Percentiles rank a stretch among this genome's conserved stretches.
phyloP scores from a whole-genome alignment of 768 basidiomycete genomes.

The Omphalotus guepiniiformis region DNA sequence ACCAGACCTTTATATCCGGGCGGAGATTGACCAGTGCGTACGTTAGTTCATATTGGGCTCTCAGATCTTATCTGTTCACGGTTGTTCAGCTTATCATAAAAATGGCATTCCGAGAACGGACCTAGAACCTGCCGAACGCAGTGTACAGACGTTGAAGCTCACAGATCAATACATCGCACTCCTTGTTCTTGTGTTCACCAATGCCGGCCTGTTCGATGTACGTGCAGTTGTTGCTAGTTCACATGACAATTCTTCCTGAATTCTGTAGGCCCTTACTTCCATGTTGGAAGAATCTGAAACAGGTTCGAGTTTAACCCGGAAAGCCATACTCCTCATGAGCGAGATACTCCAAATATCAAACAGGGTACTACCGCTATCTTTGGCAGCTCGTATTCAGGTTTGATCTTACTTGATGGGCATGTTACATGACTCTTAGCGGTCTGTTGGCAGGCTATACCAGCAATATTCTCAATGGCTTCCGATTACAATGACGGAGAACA shows the following conservation, averaged over 20 bases:
- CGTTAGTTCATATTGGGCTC: background rate
- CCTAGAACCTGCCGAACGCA: slow-evolving; percentile 40
- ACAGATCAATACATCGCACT: slow-evolving; percentile 93
- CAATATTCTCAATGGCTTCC: slow-evolving; percentile 80
- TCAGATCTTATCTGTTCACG: background rate
- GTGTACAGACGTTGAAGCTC: slow-evolving; percentile 61
- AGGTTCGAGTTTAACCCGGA: slow-evolving; percentile 73
- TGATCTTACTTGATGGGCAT: background rate
- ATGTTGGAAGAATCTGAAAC: slow-evolving; percentile 81
- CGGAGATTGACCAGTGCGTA: slow-evolving; percentile 78
- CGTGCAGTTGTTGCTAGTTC: no score
- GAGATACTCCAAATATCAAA: slow-evolving; percentile 89
- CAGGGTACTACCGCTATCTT: slow-evolving; percentile 72
- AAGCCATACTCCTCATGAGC: slow-evolving; percentile 87
- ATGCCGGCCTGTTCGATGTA: slow-evolving; percentile 88
- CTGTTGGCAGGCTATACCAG: slow-evolving; percentile 66
- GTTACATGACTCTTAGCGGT: slow-evolving; percentile 3
- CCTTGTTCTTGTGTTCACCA: slow-evolving; percentile 76
- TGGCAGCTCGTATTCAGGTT: slow-evolving; percentile 86
- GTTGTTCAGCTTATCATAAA: slow-evolving; percentile 60
- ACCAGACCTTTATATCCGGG: slow-evolving; percentile 87
- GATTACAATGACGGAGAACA: slow-evolving; percentile 75
- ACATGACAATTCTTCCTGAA: slow-evolving; percentile 10
- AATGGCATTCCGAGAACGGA: slow-evolving; percentile 32
- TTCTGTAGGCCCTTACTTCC: slow-evolving; percentile 66